A percentile compares a stretch with the other conserved stretches of the same genome.
Conservation (phyloP, 1,284 basidiomycete species). For the Tilletia horrida region DNA sequence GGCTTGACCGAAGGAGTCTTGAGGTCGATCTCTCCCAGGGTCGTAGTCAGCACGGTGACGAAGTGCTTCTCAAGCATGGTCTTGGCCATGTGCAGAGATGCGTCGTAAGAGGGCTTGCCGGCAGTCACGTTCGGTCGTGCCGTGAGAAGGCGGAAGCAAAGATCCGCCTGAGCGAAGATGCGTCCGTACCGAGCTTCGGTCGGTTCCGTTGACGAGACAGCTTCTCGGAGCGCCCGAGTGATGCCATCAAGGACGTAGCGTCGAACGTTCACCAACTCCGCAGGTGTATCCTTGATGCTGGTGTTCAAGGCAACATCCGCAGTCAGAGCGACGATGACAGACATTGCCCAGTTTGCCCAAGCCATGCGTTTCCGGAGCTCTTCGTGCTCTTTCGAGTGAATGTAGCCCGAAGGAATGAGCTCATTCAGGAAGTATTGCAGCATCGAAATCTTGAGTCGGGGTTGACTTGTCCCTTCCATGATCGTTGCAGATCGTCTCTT, state of each 20-base stretch:
- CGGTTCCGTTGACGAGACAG: conserved; percentile 63
- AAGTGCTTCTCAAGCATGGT: conserved; percentile 98
- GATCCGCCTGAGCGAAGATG: conserved; percentile 78
- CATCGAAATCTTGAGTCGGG: conserved; percentile 21
- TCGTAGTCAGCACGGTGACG: conserved; percentile 80
- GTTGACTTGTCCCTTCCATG: neutral
- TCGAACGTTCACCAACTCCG: conserved; percentile 73
- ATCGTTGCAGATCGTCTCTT: conserved; percentile 35
- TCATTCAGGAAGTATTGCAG: conserved; percentile 46
- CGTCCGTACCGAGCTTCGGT: conserved; percentile 81
- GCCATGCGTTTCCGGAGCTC: conserved; percentile 53
- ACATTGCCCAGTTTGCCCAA: conserved; percentile 72
- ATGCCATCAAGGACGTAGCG: conserved; percentile 87
- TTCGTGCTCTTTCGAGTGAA: conserved; percentile 35
- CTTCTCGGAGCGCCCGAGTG: conserved; percentile 80
- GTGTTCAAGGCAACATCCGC: conserved; percentile 68
- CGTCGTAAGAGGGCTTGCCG: conserved; percentile 64
- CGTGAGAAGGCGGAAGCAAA: conserved; percentile 82
- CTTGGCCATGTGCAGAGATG: conserved; percentile 86
- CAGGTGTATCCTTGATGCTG: conserved; percentile 66
- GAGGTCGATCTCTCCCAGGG: conserved; percentile 87
- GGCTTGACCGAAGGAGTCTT: conserved; percentile 89
- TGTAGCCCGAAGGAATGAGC: conserved; percentile 53
- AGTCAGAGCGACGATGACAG: conserved; percentile 84
- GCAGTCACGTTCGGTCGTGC: conserved; percentile 63